Evolutionary conservation across 306 rosid species (phyloP).

Genomic region (Cucurbita argyrosperma): DNA sequence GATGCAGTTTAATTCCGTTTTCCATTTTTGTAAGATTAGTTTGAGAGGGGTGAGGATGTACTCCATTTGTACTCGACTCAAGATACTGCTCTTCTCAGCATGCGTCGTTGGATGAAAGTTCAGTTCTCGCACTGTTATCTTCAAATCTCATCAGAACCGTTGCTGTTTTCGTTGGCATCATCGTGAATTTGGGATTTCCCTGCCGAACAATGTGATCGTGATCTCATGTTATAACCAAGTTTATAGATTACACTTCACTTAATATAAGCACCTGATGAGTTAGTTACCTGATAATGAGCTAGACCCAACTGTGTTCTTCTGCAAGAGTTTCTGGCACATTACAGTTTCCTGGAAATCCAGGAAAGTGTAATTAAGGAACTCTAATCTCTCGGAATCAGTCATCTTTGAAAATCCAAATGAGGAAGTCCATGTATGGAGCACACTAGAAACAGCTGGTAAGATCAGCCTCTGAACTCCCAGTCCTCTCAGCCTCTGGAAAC

Average conservation of each 20-base stretch:
- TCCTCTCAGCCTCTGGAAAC: conserved; percentile 46
- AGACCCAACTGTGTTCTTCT: conserved; percentile 17
- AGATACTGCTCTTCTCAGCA: conserved; percentile 14
- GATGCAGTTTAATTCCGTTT: not conserved
- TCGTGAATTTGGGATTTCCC: conserved; percentile 7
- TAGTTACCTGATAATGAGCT: conserved; percentile 21
- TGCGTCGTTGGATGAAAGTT: conserved; percentile 31
- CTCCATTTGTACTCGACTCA: conserved; percentile 19
- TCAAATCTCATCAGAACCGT: conserved; percentile 3
- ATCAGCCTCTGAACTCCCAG: conserved; percentile 70
- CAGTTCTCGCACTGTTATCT: conserved; percentile 25
- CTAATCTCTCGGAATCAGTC: conserved; percentile 41
- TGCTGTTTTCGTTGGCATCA: conserved; percentile 7
- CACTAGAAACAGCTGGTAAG: conserved; percentile 69
- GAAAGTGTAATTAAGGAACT: conserved; percentile 55
- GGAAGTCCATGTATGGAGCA: conserved; percentile 61
- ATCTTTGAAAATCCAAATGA: conserved; percentile 62
- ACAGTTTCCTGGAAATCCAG: conserved; percentile 59
- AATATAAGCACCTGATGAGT: not conserved
- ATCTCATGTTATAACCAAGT: not conserved
- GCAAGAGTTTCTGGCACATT: conserved; percentile 69
- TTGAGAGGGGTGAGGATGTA: conserved; percentile 25
- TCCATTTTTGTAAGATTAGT: not conserved
- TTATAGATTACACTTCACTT: not conserved
- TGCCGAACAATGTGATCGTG: conserved; percentile 18